Conservation (phyloP, 106 monocot genomes). For the Dendrobium chrysotoxum region DNA sequence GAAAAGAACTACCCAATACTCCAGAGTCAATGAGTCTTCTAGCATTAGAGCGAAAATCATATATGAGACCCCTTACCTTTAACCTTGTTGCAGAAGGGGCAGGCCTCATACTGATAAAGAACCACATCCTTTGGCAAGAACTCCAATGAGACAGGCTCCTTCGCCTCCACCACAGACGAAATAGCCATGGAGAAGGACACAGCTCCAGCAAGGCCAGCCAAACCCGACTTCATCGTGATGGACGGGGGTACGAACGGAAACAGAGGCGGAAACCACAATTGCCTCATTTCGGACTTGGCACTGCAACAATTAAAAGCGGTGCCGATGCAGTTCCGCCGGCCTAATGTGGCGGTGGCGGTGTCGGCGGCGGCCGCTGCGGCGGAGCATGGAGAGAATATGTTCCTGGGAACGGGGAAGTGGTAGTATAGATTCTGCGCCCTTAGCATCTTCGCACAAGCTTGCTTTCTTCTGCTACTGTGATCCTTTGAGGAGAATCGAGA, state of each 20-base stretch:
- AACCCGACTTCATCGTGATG: conserved; percentile 17
- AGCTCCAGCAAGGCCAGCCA: conserved; percentile 59
- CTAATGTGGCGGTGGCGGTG: neutral
- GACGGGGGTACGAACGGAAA: conserved; percentile 7
- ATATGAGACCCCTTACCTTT: conserved; percentile 44
- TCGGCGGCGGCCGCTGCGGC: neutral
- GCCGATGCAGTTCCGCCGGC: neutral
- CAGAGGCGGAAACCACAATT: neutral
- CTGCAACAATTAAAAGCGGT: neutral
- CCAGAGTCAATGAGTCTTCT: too few relatives aligned
- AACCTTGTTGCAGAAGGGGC: conserved; percentile 98
- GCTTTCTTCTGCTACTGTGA: neutral
- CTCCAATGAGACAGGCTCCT: conserved; percentile 30
- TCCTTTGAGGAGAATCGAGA: neutral
- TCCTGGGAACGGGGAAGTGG: neutral
- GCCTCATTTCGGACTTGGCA: neutral
- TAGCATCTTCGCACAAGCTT: neutral
- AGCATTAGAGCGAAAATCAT: neutral
- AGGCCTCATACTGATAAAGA: conserved; percentile 91
- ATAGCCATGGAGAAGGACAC: conserved; percentile 52
- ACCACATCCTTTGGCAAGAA: conserved; percentile 69
- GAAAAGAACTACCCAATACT: too few relatives aligned
- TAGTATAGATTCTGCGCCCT: neutral
- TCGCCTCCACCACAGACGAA: conserved; percentile 47
- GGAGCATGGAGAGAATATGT: neutral